A percentile compares a stretch with the other conserved stretches of the same genome.
Evolutionary conservation across 164 flowering plant species (phyloP).

Genomic region (Brasenia schreberi): DNA sequence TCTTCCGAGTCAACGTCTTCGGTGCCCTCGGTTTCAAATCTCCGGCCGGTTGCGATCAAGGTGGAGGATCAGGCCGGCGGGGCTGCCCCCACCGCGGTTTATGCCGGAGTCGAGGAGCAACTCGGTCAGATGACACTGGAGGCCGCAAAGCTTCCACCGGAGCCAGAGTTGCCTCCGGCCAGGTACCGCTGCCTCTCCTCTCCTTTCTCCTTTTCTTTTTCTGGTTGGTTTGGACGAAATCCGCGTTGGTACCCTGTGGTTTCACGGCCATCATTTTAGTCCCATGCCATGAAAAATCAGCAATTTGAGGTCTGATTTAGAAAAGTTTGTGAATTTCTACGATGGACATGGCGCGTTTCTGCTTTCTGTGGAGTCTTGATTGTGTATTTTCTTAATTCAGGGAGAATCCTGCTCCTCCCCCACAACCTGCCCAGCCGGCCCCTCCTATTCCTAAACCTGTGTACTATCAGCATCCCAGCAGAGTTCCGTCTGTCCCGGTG

Average conservation of each 20-base stretch:
- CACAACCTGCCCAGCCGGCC: background rate
- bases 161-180: slow-evolving; percentile 16
- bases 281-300: no score
- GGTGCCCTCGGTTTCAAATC: background rate
- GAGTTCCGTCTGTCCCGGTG: slow-evolving; percentile 21
- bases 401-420: background rate
- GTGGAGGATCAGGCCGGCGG: background rate
- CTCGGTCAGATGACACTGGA: slow-evolving; percentile 41
- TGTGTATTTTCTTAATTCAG: background rate
- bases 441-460: slow-evolving; percentile 14
- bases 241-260: no score
- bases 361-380: background rate
- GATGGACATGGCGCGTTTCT: no score
- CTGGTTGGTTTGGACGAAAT: background rate
- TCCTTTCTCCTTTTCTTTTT: slow-evolving; percentile 9
- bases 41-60: background rate
- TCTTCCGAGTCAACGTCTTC: background rate
- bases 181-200: slow-evolving; percentile 7
- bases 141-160: slow-evolving; percentile 3
- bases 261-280: no score
- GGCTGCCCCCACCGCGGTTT: slow-evolving; percentile 32
- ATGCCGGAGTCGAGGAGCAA: slow-evolving; percentile 36
- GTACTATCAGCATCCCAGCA: slow-evolving; percentile 47
- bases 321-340: no score
- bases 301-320: no score